These are phyloP conservation scores for Claviceps humidiphila DNA, from an alignment of 2,329 filamentous ascomycete species.

Conservation along the genomic window DNA sequence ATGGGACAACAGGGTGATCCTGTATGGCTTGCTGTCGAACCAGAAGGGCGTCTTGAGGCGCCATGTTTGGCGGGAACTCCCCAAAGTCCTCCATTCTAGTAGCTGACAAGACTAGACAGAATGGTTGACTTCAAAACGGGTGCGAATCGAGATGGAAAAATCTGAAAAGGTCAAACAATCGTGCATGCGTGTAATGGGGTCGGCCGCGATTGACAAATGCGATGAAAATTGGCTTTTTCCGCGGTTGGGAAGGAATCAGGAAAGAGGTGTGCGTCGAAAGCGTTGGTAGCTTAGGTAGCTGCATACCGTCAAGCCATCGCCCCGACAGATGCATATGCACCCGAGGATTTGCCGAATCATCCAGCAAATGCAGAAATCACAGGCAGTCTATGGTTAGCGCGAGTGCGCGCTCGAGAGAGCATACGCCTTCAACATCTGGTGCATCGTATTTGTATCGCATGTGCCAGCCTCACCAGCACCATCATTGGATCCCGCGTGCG, in stretches of 20 bases:
- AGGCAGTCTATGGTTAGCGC: not conserved
- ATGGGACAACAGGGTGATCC: conserved; percentile 48
- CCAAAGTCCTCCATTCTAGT: conserved; percentile 44
- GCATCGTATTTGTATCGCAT: not conserved
- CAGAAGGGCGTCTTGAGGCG: conserved; percentile 49
- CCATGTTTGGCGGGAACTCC: conserved; percentile 54
- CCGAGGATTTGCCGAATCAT: not conserved
- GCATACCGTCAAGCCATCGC: not conserved
- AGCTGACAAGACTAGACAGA: not conserved
- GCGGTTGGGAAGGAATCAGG: no score
- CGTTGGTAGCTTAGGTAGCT: not conserved
- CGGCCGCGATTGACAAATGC: no score
- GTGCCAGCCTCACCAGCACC: not conserved
- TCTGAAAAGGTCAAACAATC: no score
- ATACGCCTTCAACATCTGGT: not conserved
- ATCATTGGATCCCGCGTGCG: not conserved
- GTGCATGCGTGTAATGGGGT: no score
- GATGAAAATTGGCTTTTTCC: no score
- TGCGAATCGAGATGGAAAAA: not conserved
- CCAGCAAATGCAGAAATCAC: conserved; percentile 1
- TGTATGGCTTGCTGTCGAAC: conserved; percentile 39
- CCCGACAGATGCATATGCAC: not conserved
- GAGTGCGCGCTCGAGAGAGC: not conserved
- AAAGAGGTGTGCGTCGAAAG: no score
- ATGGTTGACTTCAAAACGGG: not conserved